Conservation (phyloP, 164 flowering plant genomes). For the Euptelea pleiosperma region DNA sequence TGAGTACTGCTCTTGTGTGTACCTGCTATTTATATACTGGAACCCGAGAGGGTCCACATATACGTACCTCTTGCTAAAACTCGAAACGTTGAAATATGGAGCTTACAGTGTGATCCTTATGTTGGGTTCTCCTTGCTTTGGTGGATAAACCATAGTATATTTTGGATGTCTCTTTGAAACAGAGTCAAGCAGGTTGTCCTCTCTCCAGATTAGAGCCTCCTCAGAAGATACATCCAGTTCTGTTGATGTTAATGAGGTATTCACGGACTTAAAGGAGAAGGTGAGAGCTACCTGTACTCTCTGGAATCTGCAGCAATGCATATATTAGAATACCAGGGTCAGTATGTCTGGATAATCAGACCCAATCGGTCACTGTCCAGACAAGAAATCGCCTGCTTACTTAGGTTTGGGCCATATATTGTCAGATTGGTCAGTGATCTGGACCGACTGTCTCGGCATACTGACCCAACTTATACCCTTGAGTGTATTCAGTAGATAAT, state of each 20-base stretch:
- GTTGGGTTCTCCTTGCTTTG: neutral
- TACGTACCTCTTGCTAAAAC: no score
- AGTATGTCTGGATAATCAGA: no score
- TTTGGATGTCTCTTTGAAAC: constrained; percentile 9
- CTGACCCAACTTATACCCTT: neutral
- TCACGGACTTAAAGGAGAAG: constrained; percentile 79
- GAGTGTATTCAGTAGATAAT: neutral
- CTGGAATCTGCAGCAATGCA: neutral
- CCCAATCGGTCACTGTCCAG: no score
- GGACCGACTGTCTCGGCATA: neutral
- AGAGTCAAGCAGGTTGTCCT: constrained; percentile 50
- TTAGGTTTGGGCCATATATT: no score
- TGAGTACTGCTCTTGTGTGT: no score
- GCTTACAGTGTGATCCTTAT: neutral
- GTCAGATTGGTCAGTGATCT: neutral
- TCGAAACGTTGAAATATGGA: no score
- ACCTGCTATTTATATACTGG: no score
- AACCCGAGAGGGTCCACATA: no score
- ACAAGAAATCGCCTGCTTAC: no score
- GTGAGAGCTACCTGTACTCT: constrained; percentile 25
- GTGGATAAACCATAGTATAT: neutral
- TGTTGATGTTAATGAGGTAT: constrained; percentile 54
- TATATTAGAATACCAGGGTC: no score
- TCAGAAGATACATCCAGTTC: constrained; percentile 58
- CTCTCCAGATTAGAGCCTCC: constrained; percentile 52